Percentiles rank a stretch among this genome's conserved stretches.
Conservation (phyloP, 352 stramenopile species). For the Blastocystis sp. region DNA sequence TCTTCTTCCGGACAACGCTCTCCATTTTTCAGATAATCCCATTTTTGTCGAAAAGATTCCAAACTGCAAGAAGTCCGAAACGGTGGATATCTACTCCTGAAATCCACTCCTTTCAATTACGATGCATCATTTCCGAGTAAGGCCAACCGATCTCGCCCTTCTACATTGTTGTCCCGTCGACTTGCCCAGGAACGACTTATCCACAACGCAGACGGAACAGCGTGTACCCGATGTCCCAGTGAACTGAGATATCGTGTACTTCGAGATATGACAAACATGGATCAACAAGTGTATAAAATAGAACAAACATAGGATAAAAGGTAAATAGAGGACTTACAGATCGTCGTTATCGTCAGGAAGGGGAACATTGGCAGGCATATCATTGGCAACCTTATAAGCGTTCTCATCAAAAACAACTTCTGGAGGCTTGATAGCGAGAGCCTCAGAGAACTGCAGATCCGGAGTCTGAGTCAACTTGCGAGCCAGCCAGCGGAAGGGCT, state of each 20-base stretch:
- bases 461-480: constrained; percentile 79
- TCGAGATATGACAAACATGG: background rate
- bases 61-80: constrained; percentile 24
- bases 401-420: constrained; percentile 45
- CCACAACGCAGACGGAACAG: background rate
- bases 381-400: constrained; percentile 29
- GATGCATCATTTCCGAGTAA: background rate
- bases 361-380: constrained; percentile 34
- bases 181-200: background rate
- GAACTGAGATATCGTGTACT: background rate
- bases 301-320: constrained; percentile 46
- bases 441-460: constrained; percentile 41
- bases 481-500: constrained; percentile 98
- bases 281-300: background rate
- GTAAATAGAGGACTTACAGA: constrained; percentile 52
- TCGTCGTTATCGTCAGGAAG: constrained; percentile 52
- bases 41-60: constrained; percentile 72
- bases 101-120: background rate
- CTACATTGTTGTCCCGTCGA: background rate
- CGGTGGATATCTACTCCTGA: constrained; percentile 28
- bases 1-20: constrained; percentile 26
- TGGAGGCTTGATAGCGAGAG: constrained; percentile 48
- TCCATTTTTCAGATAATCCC: constrained; percentile 70
- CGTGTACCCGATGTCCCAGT: background rate
- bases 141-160: constrained; percentile 7